Percentiles rank a stretch among this genome's conserved stretches.
Evolutionary conservation across 2,329 filamentous ascomycete genomes (phyloP).

Genomic region (Drechslerella coelobrocha): DNA sequence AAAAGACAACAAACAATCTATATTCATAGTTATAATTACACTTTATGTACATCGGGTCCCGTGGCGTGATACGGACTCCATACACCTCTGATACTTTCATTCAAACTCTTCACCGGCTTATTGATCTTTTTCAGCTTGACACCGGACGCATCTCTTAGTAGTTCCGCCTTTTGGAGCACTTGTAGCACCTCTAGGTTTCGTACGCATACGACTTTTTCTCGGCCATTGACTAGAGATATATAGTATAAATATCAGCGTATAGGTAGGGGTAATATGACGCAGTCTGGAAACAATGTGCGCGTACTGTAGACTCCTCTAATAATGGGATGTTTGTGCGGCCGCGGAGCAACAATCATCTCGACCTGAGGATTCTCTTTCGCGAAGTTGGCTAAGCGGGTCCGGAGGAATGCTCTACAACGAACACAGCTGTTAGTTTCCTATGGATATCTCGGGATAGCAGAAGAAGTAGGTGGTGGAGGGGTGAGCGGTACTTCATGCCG

Average conservation of each 20-base stretch:
- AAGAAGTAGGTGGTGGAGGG: slow-evolving; percentile 21
- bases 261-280: background rate
- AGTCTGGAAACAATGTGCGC: slow-evolving; percentile 5
- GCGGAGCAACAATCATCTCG: slow-evolving; percentile 89
- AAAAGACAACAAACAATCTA: background rate
- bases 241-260: background rate
- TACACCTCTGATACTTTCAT: slow-evolving; percentile 71
- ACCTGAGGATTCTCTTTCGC: slow-evolving; percentile 82
- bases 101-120: slow-evolving; percentile 71
- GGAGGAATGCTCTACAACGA: slow-evolving; percentile 75
- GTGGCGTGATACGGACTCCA: slow-evolving; percentile 73
- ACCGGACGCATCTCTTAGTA: slow-evolving; percentile 76
- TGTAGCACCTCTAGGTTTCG: slow-evolving; percentile 81
- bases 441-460: slow-evolving; percentile 17
- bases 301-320: slow-evolving; percentile 80
- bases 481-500: slow-evolving; percentile 81
- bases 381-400: slow-evolving; percentile 76
- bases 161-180: slow-evolving; percentile 78
- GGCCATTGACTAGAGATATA: slow-evolving; percentile 72
- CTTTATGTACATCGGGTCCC: slow-evolving; percentile 52
- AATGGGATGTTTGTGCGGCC: slow-evolving; percentile 87
- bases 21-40: slow-evolving; percentile 37
- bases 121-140: slow-evolving; percentile 72
- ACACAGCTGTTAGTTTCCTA: slow-evolving; percentile 9
- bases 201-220: slow-evolving; percentile 84